phyloP scores from a whole-genome alignment of 2,329 filamentous ascomycete species.

The Boeremia exigua region DNA sequence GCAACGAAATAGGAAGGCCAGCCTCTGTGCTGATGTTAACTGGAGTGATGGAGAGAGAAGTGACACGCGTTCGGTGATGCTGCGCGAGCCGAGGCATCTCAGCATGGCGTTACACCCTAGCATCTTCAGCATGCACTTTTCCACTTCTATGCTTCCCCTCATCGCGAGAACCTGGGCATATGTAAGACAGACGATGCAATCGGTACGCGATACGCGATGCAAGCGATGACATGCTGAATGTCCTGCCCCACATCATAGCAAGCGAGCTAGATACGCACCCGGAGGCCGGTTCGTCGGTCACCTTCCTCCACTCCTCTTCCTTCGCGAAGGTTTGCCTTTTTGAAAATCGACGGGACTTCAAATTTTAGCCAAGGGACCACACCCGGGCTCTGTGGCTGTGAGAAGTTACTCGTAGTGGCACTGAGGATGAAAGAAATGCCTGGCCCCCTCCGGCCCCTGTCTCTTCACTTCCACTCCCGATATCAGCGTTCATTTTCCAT shows the following conservation, averaged over 20 bases:
- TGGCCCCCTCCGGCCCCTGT: neutral
- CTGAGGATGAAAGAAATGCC: neutral
- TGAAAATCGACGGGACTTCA: neutral
- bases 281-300: neutral
- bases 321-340: neutral
- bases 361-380: neutral
- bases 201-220: neutral
- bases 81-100: constrained; percentile 14
- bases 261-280: neutral
- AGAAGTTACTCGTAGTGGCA: neutral
- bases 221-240: neutral
- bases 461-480: neutral
- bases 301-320: neutral
- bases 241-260: neutral
- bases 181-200: neutral
- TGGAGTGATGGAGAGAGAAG: neutral
- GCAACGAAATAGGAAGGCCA: constrained; percentile 6
- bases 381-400: neutral
- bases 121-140: constrained; percentile 2
- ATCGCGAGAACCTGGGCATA: constrained; percentile 3
- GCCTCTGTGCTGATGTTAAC: constrained; percentile 6
- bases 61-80: constrained; percentile 5
- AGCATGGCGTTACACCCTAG: constrained; percentile 1
- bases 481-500: neutral
- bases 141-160: constrained; percentile 11